phyloP scores from a whole-genome alignment of 2,329 filamentous ascomycete genomes.

The Escovopsis weberi region DNA sequence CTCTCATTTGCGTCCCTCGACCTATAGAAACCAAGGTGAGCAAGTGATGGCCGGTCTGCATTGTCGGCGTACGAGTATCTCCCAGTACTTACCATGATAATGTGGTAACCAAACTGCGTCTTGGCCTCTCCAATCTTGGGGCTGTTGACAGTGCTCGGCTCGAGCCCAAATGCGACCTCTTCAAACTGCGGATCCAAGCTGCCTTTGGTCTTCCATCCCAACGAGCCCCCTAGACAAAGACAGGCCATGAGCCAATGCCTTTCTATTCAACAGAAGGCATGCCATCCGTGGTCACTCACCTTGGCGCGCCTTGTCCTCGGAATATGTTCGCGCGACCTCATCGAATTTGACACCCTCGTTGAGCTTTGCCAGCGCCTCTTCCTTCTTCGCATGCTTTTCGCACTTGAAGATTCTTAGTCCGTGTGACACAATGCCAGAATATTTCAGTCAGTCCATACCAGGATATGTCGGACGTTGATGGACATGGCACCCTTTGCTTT shows the following conservation, averaged over 20 bases:
- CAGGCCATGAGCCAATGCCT: constrained; percentile 1
- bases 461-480: constrained; percentile 62
- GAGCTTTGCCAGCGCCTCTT: constrained; percentile 57
- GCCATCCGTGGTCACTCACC: constrained; percentile 22
- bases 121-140: constrained; percentile 58
- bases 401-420: constrained; percentile 30
- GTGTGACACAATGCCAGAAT: no score
- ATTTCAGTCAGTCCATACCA: constrained; percentile 24
- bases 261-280: not conserved
- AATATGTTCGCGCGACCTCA: constrained; percentile 56
- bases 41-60: no score
- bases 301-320: constrained; percentile 62
- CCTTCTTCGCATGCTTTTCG: constrained; percentile 64
- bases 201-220: constrained; percentile 62
- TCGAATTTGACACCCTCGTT: constrained; percentile 56
- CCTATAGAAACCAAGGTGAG: not conserved
- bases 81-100: constrained; percentile 50
- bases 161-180: constrained; percentile 54
- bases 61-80: not conserved
- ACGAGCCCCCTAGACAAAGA: constrained; percentile 40
- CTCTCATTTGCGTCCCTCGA: constrained; percentile 4
- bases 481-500: constrained; percentile 43
- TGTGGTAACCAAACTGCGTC: constrained; percentile 64
- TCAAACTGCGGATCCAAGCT: constrained; percentile 55
- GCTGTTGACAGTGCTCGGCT: constrained; percentile 46